Percentiles rank a stretch among this genome's conserved stretches.
Evolutionary conservation across 345 rosid species (phyloP).

Genomic region (Gossypium arboreum): DNA sequence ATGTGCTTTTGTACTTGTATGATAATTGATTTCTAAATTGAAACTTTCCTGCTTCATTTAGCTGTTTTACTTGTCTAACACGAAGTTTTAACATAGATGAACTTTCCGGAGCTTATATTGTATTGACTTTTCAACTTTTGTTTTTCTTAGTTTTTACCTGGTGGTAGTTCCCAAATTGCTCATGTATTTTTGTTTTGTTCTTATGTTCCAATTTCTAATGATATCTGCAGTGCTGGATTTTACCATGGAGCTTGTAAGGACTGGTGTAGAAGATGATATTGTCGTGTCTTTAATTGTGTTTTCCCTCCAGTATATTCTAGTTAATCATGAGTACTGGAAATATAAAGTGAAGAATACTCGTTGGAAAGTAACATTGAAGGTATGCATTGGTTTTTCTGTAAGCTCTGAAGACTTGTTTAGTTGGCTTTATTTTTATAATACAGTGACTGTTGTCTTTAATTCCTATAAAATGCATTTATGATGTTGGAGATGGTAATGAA

Average conservation of each 20-base stretch:
- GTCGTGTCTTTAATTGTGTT: slow-evolving; percentile 66
- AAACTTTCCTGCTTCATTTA: background rate
- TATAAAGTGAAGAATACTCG: slow-evolving; percentile 63
- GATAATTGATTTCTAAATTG: background rate
- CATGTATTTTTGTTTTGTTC: background rate
- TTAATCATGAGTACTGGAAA: slow-evolving; percentile 79
- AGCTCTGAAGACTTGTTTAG: slow-evolving; percentile 6
- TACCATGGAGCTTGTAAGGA: slow-evolving; percentile 69
- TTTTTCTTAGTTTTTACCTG: background rate
- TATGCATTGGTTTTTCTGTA: slow-evolving; percentile 13
- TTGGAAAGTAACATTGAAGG: slow-evolving; percentile 85
- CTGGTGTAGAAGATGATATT: slow-evolving; percentile 62
- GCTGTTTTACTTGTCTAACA: background rate
- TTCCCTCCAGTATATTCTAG: slow-evolving; percentile 74
- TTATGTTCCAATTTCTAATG: slow-evolving; percentile 21
- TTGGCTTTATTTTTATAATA: slow-evolving; percentile 2
- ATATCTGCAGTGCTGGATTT: slow-evolving; percentile 77
- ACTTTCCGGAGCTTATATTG: background rate
- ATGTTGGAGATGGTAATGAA: background rate
- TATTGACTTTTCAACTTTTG: background rate
- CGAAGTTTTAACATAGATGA: background rate
- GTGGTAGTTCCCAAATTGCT: background rate
- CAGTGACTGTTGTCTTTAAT: background rate
- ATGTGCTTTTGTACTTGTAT: background rate
- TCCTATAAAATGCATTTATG: background rate